A percentile compares a stretch with the other conserved stretches of the same genome.
phyloP scores from a whole-genome alignment of 2,329 filamentous ascomycete genomes.

The Talaromyces sp. region DNA sequence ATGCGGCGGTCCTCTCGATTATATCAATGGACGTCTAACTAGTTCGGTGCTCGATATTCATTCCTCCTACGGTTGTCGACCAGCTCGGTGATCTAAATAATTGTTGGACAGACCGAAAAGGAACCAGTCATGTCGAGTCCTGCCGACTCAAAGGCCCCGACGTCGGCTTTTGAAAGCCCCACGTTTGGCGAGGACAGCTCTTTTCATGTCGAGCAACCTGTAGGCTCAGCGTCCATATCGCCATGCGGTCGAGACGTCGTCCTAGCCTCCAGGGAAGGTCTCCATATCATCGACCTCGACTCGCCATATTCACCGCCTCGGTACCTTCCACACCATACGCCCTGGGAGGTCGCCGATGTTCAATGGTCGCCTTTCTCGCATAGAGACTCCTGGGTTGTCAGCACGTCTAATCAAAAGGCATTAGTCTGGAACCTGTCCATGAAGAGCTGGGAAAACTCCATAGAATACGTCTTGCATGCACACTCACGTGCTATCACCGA shows the following conservation, averaged over 20 bases:
- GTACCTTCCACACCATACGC: conserved; percentile 77
- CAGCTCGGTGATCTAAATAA: neutral
- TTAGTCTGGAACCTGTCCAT: conserved; percentile 89
- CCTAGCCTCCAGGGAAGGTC: conserved; percentile 81
- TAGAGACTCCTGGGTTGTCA: conserved; percentile 89
- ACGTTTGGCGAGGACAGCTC: conserved; percentile 83
- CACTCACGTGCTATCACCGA: conserved; percentile 89
- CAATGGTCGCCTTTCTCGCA: conserved; percentile 94
- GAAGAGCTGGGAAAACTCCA: conserved; percentile 68
- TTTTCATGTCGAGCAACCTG: conserved; percentile 74
- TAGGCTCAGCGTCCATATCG: conserved; percentile 90
- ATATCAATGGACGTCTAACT: neutral
- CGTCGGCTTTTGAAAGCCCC: conserved; percentile 73
- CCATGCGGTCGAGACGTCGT: conserved; percentile 88
- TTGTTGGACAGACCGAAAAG: neutral
- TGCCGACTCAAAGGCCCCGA: conserved; percentile 40
- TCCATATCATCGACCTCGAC: conserved; percentile 90
- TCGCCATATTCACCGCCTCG: conserved; percentile 83
- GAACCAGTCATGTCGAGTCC: conserved; percentile 32
- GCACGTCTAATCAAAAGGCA: conserved; percentile 90
- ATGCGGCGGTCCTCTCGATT: conserved; percentile 13
- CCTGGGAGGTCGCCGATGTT: conserved; percentile 94
- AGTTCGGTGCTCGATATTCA: neutral
- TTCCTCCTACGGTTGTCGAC: neutral
- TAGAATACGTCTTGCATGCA: conserved; percentile 83